Evolutionary conservation across 345 rosid genomes (phyloP).

Genomic region (Hibiscus mutabilis): DNA sequence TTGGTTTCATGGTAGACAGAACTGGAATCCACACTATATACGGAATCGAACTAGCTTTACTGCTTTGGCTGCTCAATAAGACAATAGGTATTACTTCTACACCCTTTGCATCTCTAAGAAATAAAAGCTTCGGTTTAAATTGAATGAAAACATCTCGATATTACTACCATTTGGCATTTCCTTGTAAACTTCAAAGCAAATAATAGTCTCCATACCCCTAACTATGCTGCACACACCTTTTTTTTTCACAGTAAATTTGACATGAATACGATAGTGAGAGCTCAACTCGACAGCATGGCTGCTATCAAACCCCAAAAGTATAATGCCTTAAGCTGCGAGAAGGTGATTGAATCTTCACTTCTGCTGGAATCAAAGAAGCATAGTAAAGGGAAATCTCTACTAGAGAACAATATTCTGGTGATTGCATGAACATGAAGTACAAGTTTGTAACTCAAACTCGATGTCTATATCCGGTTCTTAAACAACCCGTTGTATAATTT

Average conservation of each 20-base stretch:
- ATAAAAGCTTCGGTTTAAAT: not conserved
- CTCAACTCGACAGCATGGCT: not conserved
- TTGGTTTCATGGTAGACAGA: constrained; percentile 78
- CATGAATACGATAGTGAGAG: not conserved
- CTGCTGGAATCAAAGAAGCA: not conserved
- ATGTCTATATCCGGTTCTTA: not conserved
- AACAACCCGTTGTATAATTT: not conserved
- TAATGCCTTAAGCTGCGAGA: not conserved
- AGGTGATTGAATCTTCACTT: not conserved
- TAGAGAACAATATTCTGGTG: not conserved
- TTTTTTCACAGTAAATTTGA: not conserved
- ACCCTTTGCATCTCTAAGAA: not conserved
- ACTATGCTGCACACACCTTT: not conserved
- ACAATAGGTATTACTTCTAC: not conserved
- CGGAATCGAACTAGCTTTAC: constrained; percentile 68
- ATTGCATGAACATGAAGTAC: not conserved
- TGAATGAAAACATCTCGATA: not conserved
- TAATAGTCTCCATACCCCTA: not conserved
- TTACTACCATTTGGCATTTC: not conserved
- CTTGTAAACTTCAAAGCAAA: not conserved
- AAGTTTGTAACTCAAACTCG: not conserved
- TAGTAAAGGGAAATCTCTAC: not conserved
- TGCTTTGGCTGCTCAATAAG: constrained; percentile 90
- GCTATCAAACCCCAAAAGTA: not conserved
- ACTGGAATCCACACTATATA: constrained; percentile 77